Evolutionary conservation across 495 filamentous ascomycete species (phyloP).

Genomic region (Neurospora sp.): DNA sequence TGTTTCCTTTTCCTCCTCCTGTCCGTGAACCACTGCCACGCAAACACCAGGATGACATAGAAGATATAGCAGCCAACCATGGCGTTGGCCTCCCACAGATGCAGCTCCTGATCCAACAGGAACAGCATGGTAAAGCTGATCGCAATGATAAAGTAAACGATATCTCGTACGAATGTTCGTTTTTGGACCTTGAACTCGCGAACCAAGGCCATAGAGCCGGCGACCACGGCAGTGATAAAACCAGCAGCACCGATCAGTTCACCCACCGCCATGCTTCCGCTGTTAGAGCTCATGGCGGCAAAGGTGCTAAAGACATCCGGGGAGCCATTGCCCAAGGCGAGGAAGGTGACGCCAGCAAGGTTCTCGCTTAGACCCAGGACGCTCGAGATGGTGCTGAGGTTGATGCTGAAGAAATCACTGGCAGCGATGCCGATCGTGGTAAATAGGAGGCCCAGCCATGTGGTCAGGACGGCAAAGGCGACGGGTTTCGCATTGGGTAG

Average conservation of each 20-base stretch:
- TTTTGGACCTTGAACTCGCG: conserved; percentile 84
- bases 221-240: conserved; percentile 95
- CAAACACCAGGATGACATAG: conserved; percentile 80
- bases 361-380: conserved; percentile 91
- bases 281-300: conserved; percentile 93
- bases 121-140: conserved; percentile 82
- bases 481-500: conserved; percentile 58
- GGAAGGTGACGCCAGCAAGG: conserved; percentile 90
- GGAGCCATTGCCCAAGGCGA: conserved; percentile 98
- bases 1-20: conserved; percentile 47
- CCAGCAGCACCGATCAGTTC: conserved; percentile 92
- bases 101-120: conserved; percentile 72
- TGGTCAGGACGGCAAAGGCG: conserved; percentile 63
- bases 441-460: conserved; percentile 88
- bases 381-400: conserved; percentile 81
- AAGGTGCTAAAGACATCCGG: conserved; percentile 98
- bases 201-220: conserved; percentile 95
- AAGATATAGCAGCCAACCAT: conserved; percentile 93
- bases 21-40: conserved; percentile 81
- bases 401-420: conserved; percentile 95
- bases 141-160: conserved; percentile 85
- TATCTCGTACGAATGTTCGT: conserved; percentile 83
- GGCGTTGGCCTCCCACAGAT: conserved; percentile 74
- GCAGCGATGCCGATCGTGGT: conserved; percentile 98
- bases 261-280: conserved; percentile 88